Conservation (phyloP, 176 grass and related monocot genomes). For the Chloris gayana region DNA sequence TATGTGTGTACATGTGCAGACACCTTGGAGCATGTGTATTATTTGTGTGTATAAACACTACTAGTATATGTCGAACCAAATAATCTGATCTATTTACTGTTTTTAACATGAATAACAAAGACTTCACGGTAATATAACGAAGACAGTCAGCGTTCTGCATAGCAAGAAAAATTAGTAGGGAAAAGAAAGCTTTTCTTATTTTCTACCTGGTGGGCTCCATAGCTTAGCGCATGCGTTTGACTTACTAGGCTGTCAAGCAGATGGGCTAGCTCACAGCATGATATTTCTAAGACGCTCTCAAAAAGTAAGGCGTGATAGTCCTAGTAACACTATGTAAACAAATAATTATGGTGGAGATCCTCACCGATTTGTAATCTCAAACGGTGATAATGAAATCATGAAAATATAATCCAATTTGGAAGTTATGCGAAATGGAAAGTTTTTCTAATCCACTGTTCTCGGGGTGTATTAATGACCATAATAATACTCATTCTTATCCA, state of each 20-base stretch:
- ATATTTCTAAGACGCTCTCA: background rate
- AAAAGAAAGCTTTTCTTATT: slow-evolving; percentile 1
- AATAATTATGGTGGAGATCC: background rate
- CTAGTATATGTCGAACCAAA: background rate
- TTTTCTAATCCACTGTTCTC: background rate
- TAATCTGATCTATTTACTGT: background rate
- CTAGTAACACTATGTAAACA: background rate
- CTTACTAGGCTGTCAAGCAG: slow-evolving; percentile 44
- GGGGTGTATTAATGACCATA: background rate
- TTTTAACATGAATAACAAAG: background rate
- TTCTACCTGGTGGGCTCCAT: slow-evolving; percentile 11
- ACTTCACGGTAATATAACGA: background rate
- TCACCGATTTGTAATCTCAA: background rate
- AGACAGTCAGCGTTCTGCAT: background rate
- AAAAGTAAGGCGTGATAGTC: background rate
- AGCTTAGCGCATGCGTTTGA: slow-evolving; percentile 36
- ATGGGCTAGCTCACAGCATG: slow-evolving; percentile 31
- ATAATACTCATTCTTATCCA: background rate
- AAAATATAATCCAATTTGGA: background rate
- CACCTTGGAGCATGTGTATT: background rate
- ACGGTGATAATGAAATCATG: background rate
- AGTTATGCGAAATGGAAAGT: background rate
- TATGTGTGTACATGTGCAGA: background rate
- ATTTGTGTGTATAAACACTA: background rate
- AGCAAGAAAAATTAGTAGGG: background rate